These are phyloP conservation scores for Cokeromyces recurvatus DNA, from an alignment of 371 early-diverging fungal species.

Conservation along the genomic window DNA sequence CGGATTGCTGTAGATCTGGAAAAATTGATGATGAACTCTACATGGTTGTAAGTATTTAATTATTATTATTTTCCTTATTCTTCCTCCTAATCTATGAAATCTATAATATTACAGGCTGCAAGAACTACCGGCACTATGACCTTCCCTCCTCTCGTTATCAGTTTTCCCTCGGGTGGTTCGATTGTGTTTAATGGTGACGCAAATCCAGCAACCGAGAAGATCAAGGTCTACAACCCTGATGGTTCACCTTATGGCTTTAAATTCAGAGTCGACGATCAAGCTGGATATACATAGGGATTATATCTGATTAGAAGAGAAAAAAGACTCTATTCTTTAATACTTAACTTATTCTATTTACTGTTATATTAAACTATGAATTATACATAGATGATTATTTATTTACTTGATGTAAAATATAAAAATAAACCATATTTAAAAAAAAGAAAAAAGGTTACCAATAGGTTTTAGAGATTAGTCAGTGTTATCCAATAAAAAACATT, in stretches of 20 bases:
- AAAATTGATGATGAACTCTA: background rate
- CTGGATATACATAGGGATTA: background rate
- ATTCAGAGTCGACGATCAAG: background rate
- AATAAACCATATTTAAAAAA: too few species aligned
- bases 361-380: too few species aligned
- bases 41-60: background rate
- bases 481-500: too few species aligned
- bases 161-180: slow-evolving; percentile 2
- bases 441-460: too few species aligned
- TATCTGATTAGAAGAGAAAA: too few species aligned
- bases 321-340: too few species aligned
- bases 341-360: too few species aligned
- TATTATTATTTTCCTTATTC: too few species aligned
- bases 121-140: background rate
- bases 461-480: too few species aligned
- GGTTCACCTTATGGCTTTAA: background rate
- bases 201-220: background rate
- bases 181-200: background rate
- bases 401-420: too few species aligned
- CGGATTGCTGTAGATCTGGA: background rate
- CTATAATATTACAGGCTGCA: too few species aligned
- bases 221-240: background rate
- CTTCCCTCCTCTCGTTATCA: background rate
- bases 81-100: background rate
- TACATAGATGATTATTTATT: too few species aligned